Evolutionary conservation across 352 stramenopile species (phyloP).

Genomic region (Pythium brachiatum): DNA sequence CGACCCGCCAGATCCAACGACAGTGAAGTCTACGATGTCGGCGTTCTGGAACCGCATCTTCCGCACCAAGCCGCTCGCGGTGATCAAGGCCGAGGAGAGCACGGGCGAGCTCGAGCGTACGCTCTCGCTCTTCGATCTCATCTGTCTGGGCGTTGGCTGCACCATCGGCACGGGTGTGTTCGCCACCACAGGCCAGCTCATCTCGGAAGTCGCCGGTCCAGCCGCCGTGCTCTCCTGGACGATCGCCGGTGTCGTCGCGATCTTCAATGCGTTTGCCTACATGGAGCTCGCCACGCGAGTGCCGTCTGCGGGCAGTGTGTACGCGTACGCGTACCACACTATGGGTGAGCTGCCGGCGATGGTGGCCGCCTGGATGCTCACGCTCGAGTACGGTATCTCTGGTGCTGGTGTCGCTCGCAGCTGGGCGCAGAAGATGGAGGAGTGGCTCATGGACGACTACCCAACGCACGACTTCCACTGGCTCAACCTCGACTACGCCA

Average conservation of each 20-base stretch:
- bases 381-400: conserved; percentile 90
- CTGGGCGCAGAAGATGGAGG: conserved; percentile 89
- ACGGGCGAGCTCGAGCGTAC: conserved; percentile 53
- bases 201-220: conserved; percentile 70
- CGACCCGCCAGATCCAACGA: neutral
- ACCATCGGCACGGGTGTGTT: conserved; percentile 93
- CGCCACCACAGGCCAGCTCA: conserved; percentile 68
- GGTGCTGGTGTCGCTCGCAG: conserved; percentile 88
- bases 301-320: conserved; percentile 87
- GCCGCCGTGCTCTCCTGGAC: conserved; percentile 77
- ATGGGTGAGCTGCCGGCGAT: conserved; percentile 91
- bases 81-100: conserved; percentile 72
- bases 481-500: conserved; percentile 60
- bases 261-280: conserved; percentile 82
- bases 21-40: neutral
- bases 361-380: conserved; percentile 83
- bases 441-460: conserved; percentile 51
- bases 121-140: conserved; percentile 86
- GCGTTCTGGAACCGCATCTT: conserved; percentile 26
- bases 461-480: conserved; percentile 41
- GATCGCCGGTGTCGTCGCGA: conserved; percentile 79
- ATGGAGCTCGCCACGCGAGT: conserved; percentile 87
- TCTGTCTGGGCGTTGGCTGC: conserved; percentile 87
- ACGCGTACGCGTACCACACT: conserved; percentile 92
- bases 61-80: conserved; percentile 63